Percentiles rank a stretch among this genome's conserved stretches.
Evolutionary conservation across 768 basidiomycete genomes (phyloP).

Genomic region (Lentinula lateritia): DNA sequence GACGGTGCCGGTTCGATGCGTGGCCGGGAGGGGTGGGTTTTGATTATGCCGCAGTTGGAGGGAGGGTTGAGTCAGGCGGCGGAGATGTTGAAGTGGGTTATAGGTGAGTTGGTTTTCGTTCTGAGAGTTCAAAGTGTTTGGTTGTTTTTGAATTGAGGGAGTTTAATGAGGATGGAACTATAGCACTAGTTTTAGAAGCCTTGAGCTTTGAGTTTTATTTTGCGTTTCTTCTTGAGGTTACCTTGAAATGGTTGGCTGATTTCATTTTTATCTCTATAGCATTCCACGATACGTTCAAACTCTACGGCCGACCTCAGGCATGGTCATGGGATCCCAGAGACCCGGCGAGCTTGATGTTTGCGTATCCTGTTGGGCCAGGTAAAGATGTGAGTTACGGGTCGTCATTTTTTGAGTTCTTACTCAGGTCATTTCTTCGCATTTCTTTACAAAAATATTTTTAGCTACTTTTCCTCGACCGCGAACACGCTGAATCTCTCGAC

Average conservation of each 20-base stretch:
- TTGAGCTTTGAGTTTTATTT: no score
- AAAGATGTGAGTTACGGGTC: slow-evolving; percentile 57
- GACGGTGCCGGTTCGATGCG: slow-evolving; percentile 61
- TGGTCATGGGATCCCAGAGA: slow-evolving; percentile 92
- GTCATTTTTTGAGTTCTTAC: neutral
- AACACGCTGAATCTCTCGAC: slow-evolving; percentile 72
- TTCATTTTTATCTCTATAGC: slow-evolving; percentile 29
- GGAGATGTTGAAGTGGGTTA: slow-evolving; percentile 90
- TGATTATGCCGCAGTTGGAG: slow-evolving; percentile 87
- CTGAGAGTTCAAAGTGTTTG: neutral
- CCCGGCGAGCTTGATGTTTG: slow-evolving; percentile 83
- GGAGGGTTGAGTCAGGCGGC: slow-evolving; percentile 53
- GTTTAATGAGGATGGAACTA: no score
- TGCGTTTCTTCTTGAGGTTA: no score
- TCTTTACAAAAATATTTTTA: slow-evolving; percentile 20
- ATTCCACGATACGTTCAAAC: slow-evolving; percentile 78
- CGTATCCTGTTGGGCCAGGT: slow-evolving; percentile 81
- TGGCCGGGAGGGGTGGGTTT: slow-evolving; percentile 74
- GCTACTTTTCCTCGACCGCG: slow-evolving; percentile 86
- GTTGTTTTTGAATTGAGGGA: no score
- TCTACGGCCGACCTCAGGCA: slow-evolving; percentile 82
- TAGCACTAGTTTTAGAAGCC: no score
- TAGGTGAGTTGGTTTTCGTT: slow-evolving; percentile 47
- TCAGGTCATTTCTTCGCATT: neutral
- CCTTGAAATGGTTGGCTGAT: no score